phyloP scores from a whole-genome alignment of 1,139 yeast species.

The Yamadazyma kanchanaburiensis region DNA sequence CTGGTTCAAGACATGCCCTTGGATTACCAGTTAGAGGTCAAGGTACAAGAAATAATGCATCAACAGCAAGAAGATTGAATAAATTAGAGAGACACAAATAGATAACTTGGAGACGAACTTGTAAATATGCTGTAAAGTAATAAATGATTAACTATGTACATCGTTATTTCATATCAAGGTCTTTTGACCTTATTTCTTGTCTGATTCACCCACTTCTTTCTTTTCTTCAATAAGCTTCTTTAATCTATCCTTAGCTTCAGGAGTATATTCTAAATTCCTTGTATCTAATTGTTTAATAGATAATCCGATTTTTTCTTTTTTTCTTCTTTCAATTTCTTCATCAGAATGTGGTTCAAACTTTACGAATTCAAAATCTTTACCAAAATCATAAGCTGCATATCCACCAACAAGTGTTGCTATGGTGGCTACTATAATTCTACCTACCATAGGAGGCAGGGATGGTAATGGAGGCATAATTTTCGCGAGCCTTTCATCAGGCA shows the following conservation, averaged over 20 bases:
- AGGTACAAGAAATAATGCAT: conserved; percentile 84
- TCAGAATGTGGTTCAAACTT: conserved; percentile 37
- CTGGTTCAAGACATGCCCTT: conserved; percentile 86
- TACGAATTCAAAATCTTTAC: conserved; percentile 40
- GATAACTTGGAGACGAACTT: conserved; percentile 1
- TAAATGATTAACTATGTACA: conserved; percentile 3
- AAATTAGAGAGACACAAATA: conserved; percentile 55
- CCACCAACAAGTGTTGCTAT: conserved; percentile 33
- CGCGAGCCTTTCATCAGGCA: too few species aligned
- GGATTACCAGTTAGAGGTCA: conserved; percentile 95
- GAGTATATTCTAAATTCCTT: conserved; percentile 40
- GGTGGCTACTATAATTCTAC: conserved; percentile 35
- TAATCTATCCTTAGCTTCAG: conserved; percentile 40
- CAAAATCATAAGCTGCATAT: conserved; percentile 30
- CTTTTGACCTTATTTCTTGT: background rate
- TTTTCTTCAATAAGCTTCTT: conserved; percentile 20
- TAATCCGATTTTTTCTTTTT: conserved; percentile 29
- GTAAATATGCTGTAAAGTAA: conserved; percentile 2
- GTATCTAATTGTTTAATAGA: conserved; percentile 31
- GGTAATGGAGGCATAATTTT: conserved; percentile 7
- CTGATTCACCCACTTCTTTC: conserved; percentile 5
- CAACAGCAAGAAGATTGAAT: conserved; percentile 85
- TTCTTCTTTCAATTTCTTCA: conserved; percentile 40
- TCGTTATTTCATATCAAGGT: background rate
- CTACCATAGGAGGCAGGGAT: conserved; percentile 35